Evolutionary conservation across 1,284 basidiomycete species (phyloP).

Genomic region (Rhodotorula sp.): DNA sequence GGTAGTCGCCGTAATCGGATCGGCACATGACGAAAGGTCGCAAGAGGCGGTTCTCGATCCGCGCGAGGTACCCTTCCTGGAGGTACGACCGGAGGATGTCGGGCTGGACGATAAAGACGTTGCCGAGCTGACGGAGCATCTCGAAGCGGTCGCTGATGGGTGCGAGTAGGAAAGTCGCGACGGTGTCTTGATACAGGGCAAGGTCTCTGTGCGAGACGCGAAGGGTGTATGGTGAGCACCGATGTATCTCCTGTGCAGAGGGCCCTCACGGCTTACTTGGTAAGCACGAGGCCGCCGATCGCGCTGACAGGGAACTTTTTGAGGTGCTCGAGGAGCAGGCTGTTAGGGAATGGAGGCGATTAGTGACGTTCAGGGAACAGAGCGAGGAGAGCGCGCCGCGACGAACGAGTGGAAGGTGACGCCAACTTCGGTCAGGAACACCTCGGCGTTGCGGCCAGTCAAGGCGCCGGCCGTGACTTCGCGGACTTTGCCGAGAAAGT

Average conservation of each 20-base stretch:
- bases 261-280: constrained; percentile 63
- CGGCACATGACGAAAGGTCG: constrained; percentile 88
- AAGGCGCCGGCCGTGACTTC: constrained; percentile 70
- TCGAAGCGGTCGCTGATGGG: constrained; percentile 92
- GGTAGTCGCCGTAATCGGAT: constrained; percentile 63
- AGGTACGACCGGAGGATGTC: constrained; percentile 91
- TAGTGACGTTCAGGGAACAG: background rate
- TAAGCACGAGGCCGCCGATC: constrained; percentile 94
- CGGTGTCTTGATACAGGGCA: constrained; percentile 91
- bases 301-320: constrained; percentile 96
- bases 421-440: constrained; percentile 89
- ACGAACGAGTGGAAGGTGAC: constrained; percentile 85
- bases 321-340: constrained; percentile 88
- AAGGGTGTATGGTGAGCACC: constrained; percentile 10
- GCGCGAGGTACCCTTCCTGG: constrained; percentile 77
- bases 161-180: constrained; percentile 74
- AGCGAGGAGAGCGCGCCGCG: no score
- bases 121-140: constrained; percentile 95
- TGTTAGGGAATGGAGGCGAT: constrained; percentile 46
- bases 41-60: constrained; percentile 81
- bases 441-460: constrained; percentile 87
- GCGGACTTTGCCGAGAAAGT: constrained; percentile 74
- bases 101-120: constrained; percentile 90
- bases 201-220: constrained; percentile 67
- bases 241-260: background rate